These are phyloP conservation scores for Creolimax fragrantissima DNA, from an alignment of 78 protist genomes.

Conservation along the genomic window DNA sequence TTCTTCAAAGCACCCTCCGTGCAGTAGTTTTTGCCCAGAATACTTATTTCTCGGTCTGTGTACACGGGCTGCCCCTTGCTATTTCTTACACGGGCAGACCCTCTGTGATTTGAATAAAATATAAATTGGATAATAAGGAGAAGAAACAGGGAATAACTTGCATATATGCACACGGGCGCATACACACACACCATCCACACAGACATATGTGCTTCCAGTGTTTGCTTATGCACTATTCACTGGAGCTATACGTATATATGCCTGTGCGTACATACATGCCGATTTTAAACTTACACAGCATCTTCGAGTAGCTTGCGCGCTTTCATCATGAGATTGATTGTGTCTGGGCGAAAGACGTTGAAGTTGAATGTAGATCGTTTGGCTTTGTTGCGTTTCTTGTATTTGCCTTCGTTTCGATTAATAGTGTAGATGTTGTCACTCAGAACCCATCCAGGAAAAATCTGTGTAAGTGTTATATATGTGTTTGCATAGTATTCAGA, in stretches of 20 bases:
- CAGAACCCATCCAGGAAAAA: background rate
- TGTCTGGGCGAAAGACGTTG: background rate
- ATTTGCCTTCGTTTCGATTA: background rate
- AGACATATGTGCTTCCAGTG: too few relatives aligned
- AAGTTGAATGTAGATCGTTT: background rate
- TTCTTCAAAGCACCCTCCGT: background rate
- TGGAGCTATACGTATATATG: too few relatives aligned
- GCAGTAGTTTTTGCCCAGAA: slow-evolving; percentile 1
- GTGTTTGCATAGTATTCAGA: too few relatives aligned
- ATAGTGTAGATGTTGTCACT: background rate
- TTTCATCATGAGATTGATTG: background rate
- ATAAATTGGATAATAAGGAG: too few relatives aligned
- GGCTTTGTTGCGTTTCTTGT: background rate
- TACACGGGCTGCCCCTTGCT: background rate
- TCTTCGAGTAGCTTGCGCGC: background rate
- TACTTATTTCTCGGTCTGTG: background rate
- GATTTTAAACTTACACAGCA: too few relatives aligned
- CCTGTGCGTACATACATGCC: too few relatives aligned
- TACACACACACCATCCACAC: too few relatives aligned
- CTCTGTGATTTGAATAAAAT: too few relatives aligned
- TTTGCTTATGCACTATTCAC: too few relatives aligned
- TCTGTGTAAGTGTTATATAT: too few relatives aligned
- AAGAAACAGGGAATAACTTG: too few relatives aligned
- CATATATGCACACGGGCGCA: too few relatives aligned
- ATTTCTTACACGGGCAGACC: background rate